Conservation (phyloP, 495 filamentous ascomycete genomes). For the Aspergillus haitiensis region DNA sequence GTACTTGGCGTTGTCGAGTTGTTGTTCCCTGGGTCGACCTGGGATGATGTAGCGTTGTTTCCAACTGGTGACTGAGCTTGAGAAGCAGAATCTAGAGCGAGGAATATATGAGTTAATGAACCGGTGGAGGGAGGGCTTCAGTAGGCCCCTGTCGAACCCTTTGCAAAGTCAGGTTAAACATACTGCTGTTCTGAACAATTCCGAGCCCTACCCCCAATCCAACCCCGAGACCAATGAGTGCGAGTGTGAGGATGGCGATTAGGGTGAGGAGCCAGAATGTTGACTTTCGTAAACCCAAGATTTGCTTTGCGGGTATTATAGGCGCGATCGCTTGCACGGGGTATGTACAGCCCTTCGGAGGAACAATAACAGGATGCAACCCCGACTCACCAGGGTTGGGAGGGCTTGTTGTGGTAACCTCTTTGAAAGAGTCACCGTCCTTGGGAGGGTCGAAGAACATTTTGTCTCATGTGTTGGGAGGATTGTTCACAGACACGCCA, state of each 20-base stretch:
- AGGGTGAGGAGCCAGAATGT: neutral
- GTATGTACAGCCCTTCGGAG: neutral
- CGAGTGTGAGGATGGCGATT: neutral
- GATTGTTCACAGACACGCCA: no score
- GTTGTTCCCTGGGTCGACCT: neutral
- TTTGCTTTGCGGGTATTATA: neutral
- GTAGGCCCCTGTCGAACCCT: neutral
- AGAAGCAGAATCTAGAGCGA: no score
- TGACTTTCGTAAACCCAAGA: neutral
- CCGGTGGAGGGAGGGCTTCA: neutral
- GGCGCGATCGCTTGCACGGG: neutral
- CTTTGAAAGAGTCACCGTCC: neutral
- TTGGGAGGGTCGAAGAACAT: no score
- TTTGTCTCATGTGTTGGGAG: no score
- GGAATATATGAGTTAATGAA: neutral
- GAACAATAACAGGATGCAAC: neutral
- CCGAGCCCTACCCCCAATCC: slow-evolving; percentile 15
- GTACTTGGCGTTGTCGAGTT: slow-evolving; percentile 9
- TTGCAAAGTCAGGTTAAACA: neutral
- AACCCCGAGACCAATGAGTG: slow-evolving; percentile 11
- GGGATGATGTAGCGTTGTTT: no score
- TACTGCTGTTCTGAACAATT: neutral
- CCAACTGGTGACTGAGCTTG: no score
- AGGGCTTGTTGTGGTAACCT: neutral
- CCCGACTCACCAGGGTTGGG: neutral